A percentile compares a stretch with the other conserved stretches of the same genome.
These are phyloP conservation scores for Grosmannia penicillata DNA, from an alignment of 2,329 filamentous ascomycete species.

Conservation along the genomic window DNA sequence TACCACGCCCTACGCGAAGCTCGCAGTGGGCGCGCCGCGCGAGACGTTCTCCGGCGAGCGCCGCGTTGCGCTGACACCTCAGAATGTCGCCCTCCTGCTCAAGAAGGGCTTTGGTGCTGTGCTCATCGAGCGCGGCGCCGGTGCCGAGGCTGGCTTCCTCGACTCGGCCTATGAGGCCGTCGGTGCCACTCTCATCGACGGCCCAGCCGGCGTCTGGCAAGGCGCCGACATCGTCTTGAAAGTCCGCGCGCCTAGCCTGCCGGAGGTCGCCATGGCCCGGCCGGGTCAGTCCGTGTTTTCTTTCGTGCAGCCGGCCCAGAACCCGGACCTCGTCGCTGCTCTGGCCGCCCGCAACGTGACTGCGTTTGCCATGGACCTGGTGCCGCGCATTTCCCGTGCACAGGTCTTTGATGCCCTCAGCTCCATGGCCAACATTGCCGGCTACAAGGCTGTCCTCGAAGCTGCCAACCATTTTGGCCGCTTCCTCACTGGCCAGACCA, in stretches of 20 bases:
- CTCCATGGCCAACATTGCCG: slow-evolving; percentile 89
- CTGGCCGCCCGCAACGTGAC: slow-evolving; percentile 59
- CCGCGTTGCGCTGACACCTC: slow-evolving; percentile 71
- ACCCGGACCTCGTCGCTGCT: slow-evolving; percentile 58
- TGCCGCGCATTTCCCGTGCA: slow-evolving; percentile 76
- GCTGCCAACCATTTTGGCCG: slow-evolving; percentile 81
- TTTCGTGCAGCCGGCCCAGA: slow-evolving; percentile 71
- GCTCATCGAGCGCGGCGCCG: slow-evolving; percentile 69
- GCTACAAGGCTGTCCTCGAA: slow-evolving; percentile 83
- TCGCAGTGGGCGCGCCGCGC: slow-evolving; percentile 65
- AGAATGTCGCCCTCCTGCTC: slow-evolving; percentile 66
- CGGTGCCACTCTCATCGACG: slow-evolving; percentile 61
- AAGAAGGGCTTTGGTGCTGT: slow-evolving; percentile 75
- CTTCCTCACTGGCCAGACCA: slow-evolving; percentile 80
- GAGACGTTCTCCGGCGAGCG: slow-evolving; percentile 70
- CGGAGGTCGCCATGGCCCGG: slow-evolving; percentile 54
- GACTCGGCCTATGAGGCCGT: slow-evolving; percentile 65
- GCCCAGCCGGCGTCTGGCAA: slow-evolving; percentile 51
- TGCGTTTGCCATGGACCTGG: slow-evolving; percentile 82
- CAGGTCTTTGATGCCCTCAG: slow-evolving; percentile 81
- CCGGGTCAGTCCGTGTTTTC: slow-evolving; percentile 64
- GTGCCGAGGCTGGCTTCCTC: slow-evolving; percentile 58
- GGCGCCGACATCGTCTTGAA: slow-evolving; percentile 70
- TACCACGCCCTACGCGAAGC: slow-evolving; percentile 49
- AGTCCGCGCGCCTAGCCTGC: slow-evolving; percentile 58